Evolutionary conservation across 768 basidiomycete genomes (phyloP), one percentile per base, ranked within the genome.

Genomic region (Tylopilus intermedius): DNA sequence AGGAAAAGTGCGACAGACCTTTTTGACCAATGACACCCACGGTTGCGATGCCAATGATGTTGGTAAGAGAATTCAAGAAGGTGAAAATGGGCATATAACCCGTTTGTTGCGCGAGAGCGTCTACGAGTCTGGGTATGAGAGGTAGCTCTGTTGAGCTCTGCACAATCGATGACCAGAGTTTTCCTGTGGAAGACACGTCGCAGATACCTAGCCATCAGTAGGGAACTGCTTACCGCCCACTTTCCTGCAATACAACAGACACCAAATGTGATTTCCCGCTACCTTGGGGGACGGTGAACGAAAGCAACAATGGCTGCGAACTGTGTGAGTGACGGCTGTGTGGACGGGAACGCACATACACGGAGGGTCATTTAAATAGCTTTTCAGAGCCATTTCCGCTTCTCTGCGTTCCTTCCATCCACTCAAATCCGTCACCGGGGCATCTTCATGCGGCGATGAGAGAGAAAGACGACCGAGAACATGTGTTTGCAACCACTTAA

Each of bases 11-110:
- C 7, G 24, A 51, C 69, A 6, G 49, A 87, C 90, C 81, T 73
- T 97, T 97, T 64, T 96, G 92, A 3, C 96, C 96, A 59, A 96
- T 96, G n/a, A 98, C 63, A 2, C 94, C 94, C 40, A 94, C 80
- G 53, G 85, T 86, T 1, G 91, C 93, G n/a, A 98, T 77, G 65
- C 97, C 95, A 55, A 97, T 81, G 51, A 98, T 71, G 56, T 81
- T 86, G 61, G 80, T 88, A 64, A 91, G 70, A 0, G 88, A 91
- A 61, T 86, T 84, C 45, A 91, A 72, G 71, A 93, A 88, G 5
- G 85, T 85, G 70, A 96, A 94, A 6, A 91, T 78, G 5, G 94
- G 94, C 77, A 84, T 87, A 64, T 91, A 92, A 33, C 95, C 94
- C 0, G 88, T 91, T 62, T 96, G 90, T 6, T 69, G 71, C 1